A percentile compares a stretch with the other conserved stretches of the same genome.
Evolutionary conservation across 495 filamentous ascomycete genomes (phyloP).

Genomic region (Ramalina peruviana): DNA sequence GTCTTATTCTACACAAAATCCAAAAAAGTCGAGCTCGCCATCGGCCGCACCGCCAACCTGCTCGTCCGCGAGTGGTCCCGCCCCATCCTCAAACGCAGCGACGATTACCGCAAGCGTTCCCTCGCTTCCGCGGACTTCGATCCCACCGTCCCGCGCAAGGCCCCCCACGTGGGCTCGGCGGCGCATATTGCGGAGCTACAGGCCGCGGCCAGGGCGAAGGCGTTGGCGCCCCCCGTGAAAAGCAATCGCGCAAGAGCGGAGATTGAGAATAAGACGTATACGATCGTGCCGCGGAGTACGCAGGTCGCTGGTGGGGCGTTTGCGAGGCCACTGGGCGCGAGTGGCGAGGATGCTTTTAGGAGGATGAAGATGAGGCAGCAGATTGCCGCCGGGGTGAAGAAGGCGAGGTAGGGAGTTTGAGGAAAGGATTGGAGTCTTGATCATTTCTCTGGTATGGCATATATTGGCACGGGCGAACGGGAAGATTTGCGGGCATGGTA

Average conservation of each 20-base stretch:
- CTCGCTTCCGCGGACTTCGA: conserved; percentile 42
- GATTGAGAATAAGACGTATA: conserved; percentile 62
- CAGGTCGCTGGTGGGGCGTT: conserved; percentile 35
- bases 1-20: conserved; percentile 92
- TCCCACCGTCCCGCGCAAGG: conserved; percentile 29
- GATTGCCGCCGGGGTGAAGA: background rate
- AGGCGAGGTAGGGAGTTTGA: background rate
- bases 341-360: conserved; percentile 67
- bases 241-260: conserved; percentile 62
- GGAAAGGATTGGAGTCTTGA: too few relatives aligned
- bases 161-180: conserved; percentile 20
- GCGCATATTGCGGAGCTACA: conserved; percentile 18
- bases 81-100: conserved; percentile 83
- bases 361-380: conserved; percentile 60
- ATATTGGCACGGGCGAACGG: too few relatives aligned
- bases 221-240: conserved; percentile 51
- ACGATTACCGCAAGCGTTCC: conserved; percentile 76
- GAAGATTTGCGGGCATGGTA: too few relatives aligned
- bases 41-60: conserved; percentile 87
- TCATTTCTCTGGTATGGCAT: too few relatives aligned
- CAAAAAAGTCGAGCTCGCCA: conserved; percentile 67
- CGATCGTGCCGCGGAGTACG: conserved; percentile 56
- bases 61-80: conserved; percentile 90
- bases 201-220: conserved; percentile 50
- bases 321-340: conserved; percentile 52